These are phyloP conservation scores for Chaetomium globosum DNA, from an alignment of 2,329 filamentous ascomycete species.

Conservation along the genomic window DNA sequence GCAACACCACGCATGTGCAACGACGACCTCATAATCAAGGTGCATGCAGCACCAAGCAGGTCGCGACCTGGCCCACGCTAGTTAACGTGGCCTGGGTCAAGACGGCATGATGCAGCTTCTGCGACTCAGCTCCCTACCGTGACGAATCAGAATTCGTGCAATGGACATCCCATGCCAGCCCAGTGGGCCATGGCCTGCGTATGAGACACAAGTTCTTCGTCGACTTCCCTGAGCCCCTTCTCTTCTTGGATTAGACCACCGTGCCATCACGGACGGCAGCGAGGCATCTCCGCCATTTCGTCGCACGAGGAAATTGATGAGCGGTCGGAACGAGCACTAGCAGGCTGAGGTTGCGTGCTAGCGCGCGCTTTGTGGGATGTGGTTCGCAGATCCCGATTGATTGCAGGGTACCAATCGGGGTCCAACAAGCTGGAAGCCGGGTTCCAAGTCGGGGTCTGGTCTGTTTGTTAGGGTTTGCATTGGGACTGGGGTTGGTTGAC, in stretches of 20 bases:
- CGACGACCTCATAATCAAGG: not conserved
- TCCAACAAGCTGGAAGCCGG: not conserved
- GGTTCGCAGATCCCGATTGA: not conserved
- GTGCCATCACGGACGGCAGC: not conserved
- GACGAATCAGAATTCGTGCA: not conserved
- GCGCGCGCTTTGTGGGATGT: not conserved
- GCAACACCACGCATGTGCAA: not conserved
- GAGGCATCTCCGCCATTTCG: not conserved
- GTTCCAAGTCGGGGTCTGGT: not conserved
- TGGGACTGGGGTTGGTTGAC: not conserved
- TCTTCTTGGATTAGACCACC: not conserved
- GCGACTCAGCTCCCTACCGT: not conserved
- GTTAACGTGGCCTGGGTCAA: not conserved
- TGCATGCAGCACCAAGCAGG: not conserved
- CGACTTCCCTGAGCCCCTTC: not conserved
- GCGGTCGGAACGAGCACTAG: not conserved
- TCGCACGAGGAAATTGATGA: not conserved
- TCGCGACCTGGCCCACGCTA: not conserved
- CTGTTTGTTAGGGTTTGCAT: not conserved
- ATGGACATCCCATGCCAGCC: not conserved
- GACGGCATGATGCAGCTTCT: not conserved
- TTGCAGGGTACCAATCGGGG: not conserved
- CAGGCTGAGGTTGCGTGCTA: not conserved
- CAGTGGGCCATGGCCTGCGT: constrained; percentile 3
- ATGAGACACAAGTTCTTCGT: not conserved